Base-by-base conservation (phyloP, 768 basidiomycete genomes). In the Auricularia sp. region DNA sequence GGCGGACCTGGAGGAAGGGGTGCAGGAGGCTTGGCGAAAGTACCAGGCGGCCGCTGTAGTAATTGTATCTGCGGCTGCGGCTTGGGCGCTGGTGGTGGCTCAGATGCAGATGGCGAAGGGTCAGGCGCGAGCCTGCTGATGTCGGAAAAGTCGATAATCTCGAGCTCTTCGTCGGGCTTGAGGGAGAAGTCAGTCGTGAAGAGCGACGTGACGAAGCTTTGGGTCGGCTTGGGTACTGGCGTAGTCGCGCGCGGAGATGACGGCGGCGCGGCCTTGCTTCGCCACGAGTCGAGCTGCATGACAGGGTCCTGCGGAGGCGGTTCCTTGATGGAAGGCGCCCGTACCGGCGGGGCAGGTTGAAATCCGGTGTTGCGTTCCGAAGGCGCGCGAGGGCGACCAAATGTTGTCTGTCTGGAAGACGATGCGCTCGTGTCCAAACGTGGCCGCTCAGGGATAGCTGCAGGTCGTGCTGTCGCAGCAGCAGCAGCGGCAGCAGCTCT, bases 111-210 rank as follows among this genome's bases (percentile, higher is more conserved):
- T 47, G 69, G 59, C 29, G 73, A 65, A 65, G 64, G 63, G 42
- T 73, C 73, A 14, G 71, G 62, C 35, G 89, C 79, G 66, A 92
- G 83, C 75, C 84, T 87, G 54, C 80, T 88, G 72, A 92, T 79
- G 59, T 93, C 90, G 2, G 82, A 82, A 68, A 91, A 93, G 70
- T 92, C 90, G 6, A 93, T 83, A n/a, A 89, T 82, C 70, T 92
- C 90, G 3, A 92, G 79, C 64, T 85, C 82, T 69, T 87, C 88
- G 24, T 81, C 83, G 3, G 79, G 73, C 63, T 75, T 74, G 51
- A 79, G 74, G 18, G 76, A 75, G n/a, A 88, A 67, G 18, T 73
- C 73, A n/a, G 56, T 14, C 24, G 56, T 59, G 24, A 59, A 59
- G 4, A 59, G 29, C 29, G 56, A 59, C 14, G 29, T 59, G 7